phyloP scores from a whole-genome alignment of 768 basidiomycete species.

The Suillus luteus region DNA sequence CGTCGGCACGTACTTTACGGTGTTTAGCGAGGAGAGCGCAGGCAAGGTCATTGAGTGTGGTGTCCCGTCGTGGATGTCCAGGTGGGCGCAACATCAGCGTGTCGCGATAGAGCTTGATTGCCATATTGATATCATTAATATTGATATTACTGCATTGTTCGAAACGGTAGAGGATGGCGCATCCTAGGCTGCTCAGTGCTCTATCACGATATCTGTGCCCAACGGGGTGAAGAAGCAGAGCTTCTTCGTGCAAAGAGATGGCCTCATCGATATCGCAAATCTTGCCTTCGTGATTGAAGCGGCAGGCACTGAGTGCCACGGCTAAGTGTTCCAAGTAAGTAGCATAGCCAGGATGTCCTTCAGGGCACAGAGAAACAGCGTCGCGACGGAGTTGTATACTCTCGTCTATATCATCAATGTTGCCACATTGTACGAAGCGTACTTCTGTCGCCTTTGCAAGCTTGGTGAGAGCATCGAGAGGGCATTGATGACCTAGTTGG shows the following conservation, averaged over 20 bases:
- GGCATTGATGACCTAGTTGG: not conserved
- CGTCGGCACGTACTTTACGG: slow-evolving; percentile 7
- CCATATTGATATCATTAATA: not conserved
- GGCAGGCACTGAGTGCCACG: slow-evolving; percentile 8
- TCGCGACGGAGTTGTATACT: slow-evolving; percentile 10
- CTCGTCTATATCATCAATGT: slow-evolving; percentile 14
- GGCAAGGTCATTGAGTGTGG: slow-evolving; percentile 18
- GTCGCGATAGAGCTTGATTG: slow-evolving; percentile 2
- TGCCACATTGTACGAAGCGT: slow-evolving; percentile 11
- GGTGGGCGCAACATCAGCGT: slow-evolving; percentile 11
- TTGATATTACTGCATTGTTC: not conserved
- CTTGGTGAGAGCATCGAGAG: not conserved
- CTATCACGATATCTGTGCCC: not conserved
- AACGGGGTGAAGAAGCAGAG: not conserved
- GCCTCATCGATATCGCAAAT: not conserved
- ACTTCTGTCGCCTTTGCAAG: not conserved
- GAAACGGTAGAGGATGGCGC: slow-evolving; percentile 22
- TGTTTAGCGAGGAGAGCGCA: slow-evolving; percentile 15
- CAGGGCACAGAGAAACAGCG: slow-evolving; percentile 16
- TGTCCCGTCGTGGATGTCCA: slow-evolving; percentile 12
- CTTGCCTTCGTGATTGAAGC: slow-evolving; percentile 16
- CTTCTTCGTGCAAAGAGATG: not conserved
- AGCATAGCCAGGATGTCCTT: slow-evolving; percentile 11
- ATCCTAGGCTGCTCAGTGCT: slow-evolving; percentile 21
- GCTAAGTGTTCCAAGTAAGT: slow-evolving; percentile 16